Evolutionary conservation across 768 basidiomycete species (phyloP).

Genomic region (Fomitopsis serialis): DNA sequence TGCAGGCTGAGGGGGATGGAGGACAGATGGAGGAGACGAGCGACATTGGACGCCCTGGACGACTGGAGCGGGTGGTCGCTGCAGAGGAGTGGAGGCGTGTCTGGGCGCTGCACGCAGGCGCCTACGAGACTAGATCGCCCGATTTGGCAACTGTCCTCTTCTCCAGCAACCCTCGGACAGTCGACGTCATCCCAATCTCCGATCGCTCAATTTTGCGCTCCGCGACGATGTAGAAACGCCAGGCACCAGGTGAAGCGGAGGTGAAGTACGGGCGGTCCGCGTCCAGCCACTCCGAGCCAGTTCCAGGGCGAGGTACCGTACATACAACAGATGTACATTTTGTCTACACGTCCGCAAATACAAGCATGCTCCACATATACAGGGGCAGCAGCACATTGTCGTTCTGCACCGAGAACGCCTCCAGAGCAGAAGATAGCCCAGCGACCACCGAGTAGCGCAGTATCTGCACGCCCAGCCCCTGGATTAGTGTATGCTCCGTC

Average conservation of each 20-base stretch:
- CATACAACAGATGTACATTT: no score
- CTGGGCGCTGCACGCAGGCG: not conserved
- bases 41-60: not conserved
- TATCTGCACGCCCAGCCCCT: constrained; percentile 38
- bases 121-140: not conserved
- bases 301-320: no score
- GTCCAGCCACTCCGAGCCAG: no score
- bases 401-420: constrained; percentile 93
- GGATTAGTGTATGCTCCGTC: constrained; percentile 1
- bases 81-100: not conserved
- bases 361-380: constrained; percentile 89
- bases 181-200: constrained; percentile 1
- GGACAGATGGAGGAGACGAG: not conserved
- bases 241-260: not conserved
- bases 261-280: no score
- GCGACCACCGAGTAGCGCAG: constrained; percentile 60
- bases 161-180: not conserved
- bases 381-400: constrained; percentile 96
- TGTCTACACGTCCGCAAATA: constrained; percentile 42
- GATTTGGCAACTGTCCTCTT: not conserved
- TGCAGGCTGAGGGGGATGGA: not conserved
- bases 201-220: not conserved
- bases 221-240: not conserved
- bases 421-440: constrained; percentile 65
- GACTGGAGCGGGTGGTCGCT: not conserved